Base-by-base conservation (phyloP, 2,329 filamentous ascomycete genomes). In the Arthroderma sp. region DNA sequence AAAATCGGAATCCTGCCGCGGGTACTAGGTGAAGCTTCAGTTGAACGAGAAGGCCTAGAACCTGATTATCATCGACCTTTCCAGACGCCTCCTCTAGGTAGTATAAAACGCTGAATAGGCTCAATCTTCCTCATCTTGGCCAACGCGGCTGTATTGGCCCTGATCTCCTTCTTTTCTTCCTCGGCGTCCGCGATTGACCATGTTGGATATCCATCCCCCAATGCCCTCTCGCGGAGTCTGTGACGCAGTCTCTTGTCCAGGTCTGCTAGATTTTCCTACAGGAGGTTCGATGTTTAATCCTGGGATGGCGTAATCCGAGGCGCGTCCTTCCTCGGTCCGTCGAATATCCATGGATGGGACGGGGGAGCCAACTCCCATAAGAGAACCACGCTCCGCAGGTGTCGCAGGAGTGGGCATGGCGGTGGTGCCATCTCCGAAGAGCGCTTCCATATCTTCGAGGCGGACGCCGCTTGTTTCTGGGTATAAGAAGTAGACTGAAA, bases 381-480 rank as follows among this genome's bases (percentile, higher is more conserved):
- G 71, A 2, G 86, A 86, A n/a, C 84, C 85, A 6, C 81, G 80
- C 65, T 95, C 87, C 8, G 80, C 81, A 47, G 80, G 74, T 1
- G 85, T 72, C 38, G 80, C 78, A 1, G 89, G 88, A 0, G 89
- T 94, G 4, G 79, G 77, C 66, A 85, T 81, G 7, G 81, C 77
- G 2, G 85, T 88, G 28, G 85, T 91, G 32, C 88, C 85, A 62
- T 98, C 91, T 52, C 91, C 91, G 58, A 98, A 98, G 10, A 98
- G 68, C 2, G 79, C 75, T 61, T 94, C 85, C 91, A 98, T 98
- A 54, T 98, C 91, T 66, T 98, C 91, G 42, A 98, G 74, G 46
- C 88, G 82, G 47, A 98, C 81, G 56, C 93, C 93, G 53, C 88
- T 91, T 0, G 91, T 98, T 65, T 98, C 91, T 29, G 91, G 91